A percentile compares a stretch with the other conserved stretches of the same genome.
Evolutionary conservation across 1,284 basidiomycete species (phyloP).

Genomic region (Somion occarium): DNA sequence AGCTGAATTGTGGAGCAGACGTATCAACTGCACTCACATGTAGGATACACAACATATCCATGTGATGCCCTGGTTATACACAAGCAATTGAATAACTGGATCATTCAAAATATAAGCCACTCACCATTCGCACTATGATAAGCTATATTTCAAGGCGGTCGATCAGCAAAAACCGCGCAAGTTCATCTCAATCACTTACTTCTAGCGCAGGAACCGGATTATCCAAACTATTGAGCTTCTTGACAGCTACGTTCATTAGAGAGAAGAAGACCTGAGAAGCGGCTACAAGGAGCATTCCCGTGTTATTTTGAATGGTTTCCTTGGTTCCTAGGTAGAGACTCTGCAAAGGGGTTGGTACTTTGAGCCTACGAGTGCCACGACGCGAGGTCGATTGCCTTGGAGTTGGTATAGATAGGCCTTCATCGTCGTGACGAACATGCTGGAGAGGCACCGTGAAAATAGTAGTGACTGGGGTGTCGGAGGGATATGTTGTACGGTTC

Average conservation of each 20-base stretch:
- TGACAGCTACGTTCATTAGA: constrained; percentile 57
- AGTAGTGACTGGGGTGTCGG: neutral
- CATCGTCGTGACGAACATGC: neutral
- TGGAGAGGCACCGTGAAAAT: neutral
- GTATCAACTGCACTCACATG: constrained; percentile 30
- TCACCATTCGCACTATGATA: constrained; percentile 46
- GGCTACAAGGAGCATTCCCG: constrained; percentile 58
- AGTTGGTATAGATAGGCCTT: neutral
- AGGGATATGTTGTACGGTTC: neutral
- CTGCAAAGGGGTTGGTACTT: neutral
- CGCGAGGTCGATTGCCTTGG: neutral
- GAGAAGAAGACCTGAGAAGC: constrained; percentile 59
- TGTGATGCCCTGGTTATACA: constrained; percentile 34
- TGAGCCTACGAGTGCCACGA: neutral
- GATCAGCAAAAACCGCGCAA: neutral
- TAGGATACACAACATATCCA: constrained; percentile 40
- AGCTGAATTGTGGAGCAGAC: neutral
- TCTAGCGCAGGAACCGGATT: constrained; percentile 54
- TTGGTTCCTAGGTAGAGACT: neutral
- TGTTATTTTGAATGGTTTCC: constrained; percentile 35
- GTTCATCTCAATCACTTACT: constrained; percentile 30
- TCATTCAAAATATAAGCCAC: constrained; percentile 12
- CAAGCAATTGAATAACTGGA: neutral
- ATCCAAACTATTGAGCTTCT: constrained; percentile 53
- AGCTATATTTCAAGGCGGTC: constrained; percentile 21